Evolutionary conservation across 768 basidiomycete genomes (phyloP), one percentile per base, ranked within the genome.

Genomic region (Kwoniella heveanensis): DNA sequence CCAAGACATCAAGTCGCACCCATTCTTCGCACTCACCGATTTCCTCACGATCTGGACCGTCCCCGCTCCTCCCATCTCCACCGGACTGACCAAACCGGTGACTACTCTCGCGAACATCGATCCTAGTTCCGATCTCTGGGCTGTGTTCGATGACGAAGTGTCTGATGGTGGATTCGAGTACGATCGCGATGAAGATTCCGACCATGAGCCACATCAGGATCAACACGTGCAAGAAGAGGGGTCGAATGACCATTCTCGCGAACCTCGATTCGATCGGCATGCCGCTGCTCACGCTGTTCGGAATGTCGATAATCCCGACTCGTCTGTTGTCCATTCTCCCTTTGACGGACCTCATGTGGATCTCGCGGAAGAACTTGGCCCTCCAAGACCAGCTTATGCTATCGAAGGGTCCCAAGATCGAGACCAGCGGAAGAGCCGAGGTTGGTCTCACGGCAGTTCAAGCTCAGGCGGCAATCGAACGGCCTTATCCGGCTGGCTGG

Each of bases 71-170:
- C 49, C 53, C 12, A 74, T 79, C 24, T 54, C 55, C 0, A 77
- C 78, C 5, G 75, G 75, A 3, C 54, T 77, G 13, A 70, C 65
- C 9, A 39, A 56, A 21, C 75, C 75, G 13, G 62, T 66, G n/a
- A 54, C 54, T 13, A 63, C 72, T 0, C 58, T 66, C 17, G 66
- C 68, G 0, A 58, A 39, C 8, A 57, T 66, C 6, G 64, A 66
- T 12, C 68, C 64, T 0, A 57, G 64, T 25, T 60, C 60, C 17
- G 75, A 74, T 55, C 51, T 77, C 2, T 77, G 75, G 75, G 75
- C 72, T 0, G 75, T 77, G 13, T 77, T 77, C 48, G 75, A 77
- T 21, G 75, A 77, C 32, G 74, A 72, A 50, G 65, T 67, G 5
- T 77, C 72, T 9, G 72, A 74, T 46, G 71, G 71, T 5, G 74